Base-by-base conservation (phyloP, 225 moss, liverwort and hornwort genomes). In the Physcomitrellopsis africana region DNA sequence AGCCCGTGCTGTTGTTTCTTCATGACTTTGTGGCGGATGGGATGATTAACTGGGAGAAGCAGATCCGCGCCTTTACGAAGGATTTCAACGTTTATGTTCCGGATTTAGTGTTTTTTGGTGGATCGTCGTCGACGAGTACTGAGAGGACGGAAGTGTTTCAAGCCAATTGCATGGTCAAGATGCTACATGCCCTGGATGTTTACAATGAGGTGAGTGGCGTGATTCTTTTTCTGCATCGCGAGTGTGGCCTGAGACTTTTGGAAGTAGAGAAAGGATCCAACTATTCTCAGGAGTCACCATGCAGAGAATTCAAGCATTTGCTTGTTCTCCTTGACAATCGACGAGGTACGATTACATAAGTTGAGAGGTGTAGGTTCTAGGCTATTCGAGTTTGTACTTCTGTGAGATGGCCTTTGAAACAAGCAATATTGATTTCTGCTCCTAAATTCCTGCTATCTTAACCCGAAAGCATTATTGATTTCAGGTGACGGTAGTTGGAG, bases 21-120 rank as follows among this genome's bases (percentile, higher is more conserved):
- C 94, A 94, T 80, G 92, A 87, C 14, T 92, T 91, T 49, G 83
- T 89, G 19, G 86, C 70, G 41, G 85, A 89, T 11, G 92, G 83
- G 60, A 78, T 82, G 0, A 46, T 89, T 20, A 83, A 87, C 19
- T 94, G 90, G 92, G 80, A 82, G 74, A 41, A 83, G 55, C 94
- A 94, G 73, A 73, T 91, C 52, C 72, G 72, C 15, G 47, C 74
- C 2, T 94, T 94, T 60, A 65, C 80, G 20, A 91, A 83, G 51
- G 70, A 83, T 13, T 94, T 89, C 18, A 79, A 91, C 45, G 85
- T 86, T 7, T 91, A 89, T 59, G 89, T 91, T 47, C 91, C 91
- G 43, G 91, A 91, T 70, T 77, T 91, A 51, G 46, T 91, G 18
- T 91, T 86, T 56, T 89, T 89, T 52, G 91, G 91, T 3, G 66